These are phyloP conservation scores for Cerrena zonata DNA, from an alignment of 1,284 basidiomycete genomes.

Conservation along the genomic window DNA sequence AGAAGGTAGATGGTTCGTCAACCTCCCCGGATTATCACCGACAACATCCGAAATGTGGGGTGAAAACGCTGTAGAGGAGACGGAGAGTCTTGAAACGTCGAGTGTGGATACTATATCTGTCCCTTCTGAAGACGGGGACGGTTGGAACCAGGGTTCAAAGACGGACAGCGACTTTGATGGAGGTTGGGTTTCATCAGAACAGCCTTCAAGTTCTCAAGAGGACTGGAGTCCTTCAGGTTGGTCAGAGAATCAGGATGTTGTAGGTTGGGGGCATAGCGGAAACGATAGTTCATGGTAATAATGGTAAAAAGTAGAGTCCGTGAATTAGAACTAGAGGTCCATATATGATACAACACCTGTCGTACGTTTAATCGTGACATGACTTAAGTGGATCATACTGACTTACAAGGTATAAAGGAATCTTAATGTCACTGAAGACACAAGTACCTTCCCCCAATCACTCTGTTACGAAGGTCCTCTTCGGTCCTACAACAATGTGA, in stretches of 20 bases:
- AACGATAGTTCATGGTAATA: neutral
- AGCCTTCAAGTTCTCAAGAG: no score
- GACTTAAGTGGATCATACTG: neutral
- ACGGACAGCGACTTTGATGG: neutral
- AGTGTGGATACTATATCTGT: no score
- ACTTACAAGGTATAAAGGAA: constrained; percentile 3
- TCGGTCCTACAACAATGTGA: constrained; percentile 17
- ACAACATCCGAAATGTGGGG: neutral
- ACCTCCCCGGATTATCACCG: constrained; percentile 21
- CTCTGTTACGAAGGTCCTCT: constrained; percentile 9
- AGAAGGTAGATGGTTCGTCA: constrained; percentile 36
- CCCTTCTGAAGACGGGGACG: neutral
- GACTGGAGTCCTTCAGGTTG: no score
- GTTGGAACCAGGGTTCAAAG: neutral
- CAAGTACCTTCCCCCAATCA: neutral
- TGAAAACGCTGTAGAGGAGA: no score
- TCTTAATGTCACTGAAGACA: neutral
- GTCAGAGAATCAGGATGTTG: no score
- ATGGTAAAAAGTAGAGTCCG: neutral
- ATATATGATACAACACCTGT: constrained; percentile 1
- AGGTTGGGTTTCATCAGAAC: neutral
- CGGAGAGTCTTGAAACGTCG: no score
- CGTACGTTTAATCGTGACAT: neutral
- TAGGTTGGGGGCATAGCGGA: neutral
- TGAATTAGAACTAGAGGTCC: neutral